Conservation (phyloP, 805 yeast species). For the Pichia eremophila region DNA sequence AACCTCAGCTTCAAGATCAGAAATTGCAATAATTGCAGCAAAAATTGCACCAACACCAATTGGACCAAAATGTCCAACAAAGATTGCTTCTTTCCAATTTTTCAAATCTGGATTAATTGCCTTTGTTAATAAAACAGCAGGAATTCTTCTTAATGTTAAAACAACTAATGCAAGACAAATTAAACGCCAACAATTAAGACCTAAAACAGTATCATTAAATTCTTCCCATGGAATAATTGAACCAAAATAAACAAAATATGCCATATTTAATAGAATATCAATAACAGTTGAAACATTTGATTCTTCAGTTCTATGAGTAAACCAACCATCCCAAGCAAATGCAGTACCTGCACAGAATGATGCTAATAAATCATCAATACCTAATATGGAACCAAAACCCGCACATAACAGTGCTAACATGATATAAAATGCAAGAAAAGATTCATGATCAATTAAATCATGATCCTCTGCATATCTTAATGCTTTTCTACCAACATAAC, state of each 20-base stretch:
- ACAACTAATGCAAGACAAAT: constrained; percentile 42
- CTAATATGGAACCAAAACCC: constrained; percentile 55
- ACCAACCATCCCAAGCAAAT: constrained; percentile 68
- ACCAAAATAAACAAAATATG: constrained; percentile 62
- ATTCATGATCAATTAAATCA: constrained; percentile 51
- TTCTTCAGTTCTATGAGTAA: constrained; percentile 48
- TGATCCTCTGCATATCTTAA: constrained; percentile 44
- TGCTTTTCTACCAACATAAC: constrained; percentile 39
- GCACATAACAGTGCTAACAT: constrained; percentile 48
- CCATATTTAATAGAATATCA: constrained; percentile 55
- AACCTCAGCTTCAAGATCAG: constrained; percentile 28
- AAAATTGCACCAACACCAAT: constrained; percentile 43
- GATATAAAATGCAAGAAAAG: constrained; percentile 45
- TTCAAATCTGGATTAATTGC: constrained; percentile 52
- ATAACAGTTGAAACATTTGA: constrained; percentile 57
- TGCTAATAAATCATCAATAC: constrained; percentile 62
- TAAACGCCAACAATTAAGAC: constrained; percentile 45
- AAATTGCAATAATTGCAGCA: constrained; percentile 27
- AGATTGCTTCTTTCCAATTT: constrained; percentile 58
- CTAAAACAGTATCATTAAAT: constrained; percentile 38
- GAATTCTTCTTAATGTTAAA: constrained; percentile 42
- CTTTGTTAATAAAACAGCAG: constrained; percentile 46
- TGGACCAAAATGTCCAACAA: constrained; percentile 72
- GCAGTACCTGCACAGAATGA: constrained; percentile 69
- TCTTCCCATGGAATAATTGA: constrained; percentile 62